Conservation (phyloP, 2,329 filamentous ascomycete genomes). For the Cucurbitaria berberidis region DNA sequence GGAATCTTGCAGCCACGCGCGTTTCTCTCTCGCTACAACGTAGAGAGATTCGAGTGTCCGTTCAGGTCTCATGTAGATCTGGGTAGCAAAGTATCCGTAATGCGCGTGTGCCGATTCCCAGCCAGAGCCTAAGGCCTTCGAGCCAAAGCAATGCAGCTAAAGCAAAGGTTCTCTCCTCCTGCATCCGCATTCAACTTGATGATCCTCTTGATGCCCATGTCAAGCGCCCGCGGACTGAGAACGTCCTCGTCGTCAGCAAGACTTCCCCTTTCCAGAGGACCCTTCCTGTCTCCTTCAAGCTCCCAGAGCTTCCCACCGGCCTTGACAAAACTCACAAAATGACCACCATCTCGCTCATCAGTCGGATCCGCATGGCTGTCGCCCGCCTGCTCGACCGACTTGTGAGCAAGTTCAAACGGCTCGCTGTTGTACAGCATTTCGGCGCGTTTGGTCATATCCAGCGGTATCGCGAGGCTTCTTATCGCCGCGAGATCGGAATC, state of each 20-base stretch:
- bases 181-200: conserved; percentile 59
- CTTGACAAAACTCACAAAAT: conserved; percentile 93
- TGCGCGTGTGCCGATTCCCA: conserved; percentile 9
- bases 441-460: conserved; percentile 69
- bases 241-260: conserved; percentile 52
- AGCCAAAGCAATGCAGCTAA: conserved; percentile 63
- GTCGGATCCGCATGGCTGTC: conserved; percentile 77
- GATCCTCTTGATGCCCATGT: conserved; percentile 67
- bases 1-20: conserved; percentile 9
- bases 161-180: conserved; percentile 62
- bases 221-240: conserved; percentile 70
- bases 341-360: conserved; percentile 73
- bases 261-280: conserved; percentile 68
- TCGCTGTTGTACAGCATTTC: conserved; percentile 74
- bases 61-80: conserved; percentile 11
- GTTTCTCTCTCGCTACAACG: conserved; percentile 7
- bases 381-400: conserved; percentile 73
- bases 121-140: conserved; percentile 41
- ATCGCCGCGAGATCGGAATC: conserved; percentile 52
- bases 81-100: conserved; percentile 14
- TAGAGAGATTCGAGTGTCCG: conserved; percentile 10
- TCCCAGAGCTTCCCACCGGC: conserved; percentile 74
- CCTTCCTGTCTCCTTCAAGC: conserved; percentile 73
- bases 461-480: conserved; percentile 64
- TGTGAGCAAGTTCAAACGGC: conserved; percentile 76